These are phyloP conservation scores for Flaveria linearis DNA, from an alignment of 129 eudicot genomes.

Conservation along the genomic window DNA sequence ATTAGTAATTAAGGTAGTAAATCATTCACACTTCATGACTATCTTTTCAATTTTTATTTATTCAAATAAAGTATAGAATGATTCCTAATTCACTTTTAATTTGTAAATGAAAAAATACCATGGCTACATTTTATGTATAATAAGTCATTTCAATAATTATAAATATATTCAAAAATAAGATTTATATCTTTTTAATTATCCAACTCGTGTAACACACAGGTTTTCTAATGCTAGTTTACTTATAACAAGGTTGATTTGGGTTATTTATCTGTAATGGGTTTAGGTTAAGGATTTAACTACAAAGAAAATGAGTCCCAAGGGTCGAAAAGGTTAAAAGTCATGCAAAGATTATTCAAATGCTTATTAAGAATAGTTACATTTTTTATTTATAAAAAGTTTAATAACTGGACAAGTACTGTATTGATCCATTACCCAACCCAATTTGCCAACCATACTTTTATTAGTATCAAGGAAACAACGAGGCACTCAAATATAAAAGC, in stretches of 20 bases:
- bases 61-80: no score
- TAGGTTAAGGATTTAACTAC: background rate
- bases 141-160: no score
- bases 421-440: background rate
- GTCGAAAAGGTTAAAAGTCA: background rate
- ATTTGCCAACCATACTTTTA: background rate
- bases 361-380: background rate
- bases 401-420: background rate
- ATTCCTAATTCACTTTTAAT: no score
- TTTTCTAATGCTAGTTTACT: background rate
- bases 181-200: no score
- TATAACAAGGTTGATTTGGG: background rate
- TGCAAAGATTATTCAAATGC: constrained; percentile 9
- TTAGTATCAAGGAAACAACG: constrained; percentile 6
- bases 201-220: no score
- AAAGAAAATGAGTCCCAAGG: background rate
- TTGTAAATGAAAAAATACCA: no score
- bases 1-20: no score
- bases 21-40: no score
- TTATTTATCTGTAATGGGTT: background rate
- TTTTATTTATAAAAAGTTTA: background rate
- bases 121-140: no score
- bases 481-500: background rate
- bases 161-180: no score
- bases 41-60: no score